These are phyloP conservation scores for Millerago galiae DNA, from an alignment of 805 yeast genomes.

Conservation along the genomic window DNA sequence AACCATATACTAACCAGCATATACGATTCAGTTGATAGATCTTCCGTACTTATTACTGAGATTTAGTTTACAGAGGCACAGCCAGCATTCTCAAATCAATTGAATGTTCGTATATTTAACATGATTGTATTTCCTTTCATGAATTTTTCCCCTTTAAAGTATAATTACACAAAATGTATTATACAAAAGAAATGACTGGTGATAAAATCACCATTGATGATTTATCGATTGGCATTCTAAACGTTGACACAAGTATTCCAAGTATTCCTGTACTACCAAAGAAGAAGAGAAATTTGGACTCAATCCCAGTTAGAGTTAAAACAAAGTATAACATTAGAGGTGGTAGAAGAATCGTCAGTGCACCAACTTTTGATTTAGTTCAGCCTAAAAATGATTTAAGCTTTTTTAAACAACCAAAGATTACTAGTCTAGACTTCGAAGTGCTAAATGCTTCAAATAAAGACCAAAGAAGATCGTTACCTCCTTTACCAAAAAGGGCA, in stretches of 20 bases:
- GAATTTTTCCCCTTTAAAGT: no score
- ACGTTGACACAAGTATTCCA: conserved; percentile 5
- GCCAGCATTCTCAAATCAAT: background rate
- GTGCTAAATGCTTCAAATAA: background rate
- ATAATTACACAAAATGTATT: conserved; percentile 3
- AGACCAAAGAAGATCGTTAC: conserved; percentile 1
- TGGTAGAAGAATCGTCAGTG: conserved; percentile 9
- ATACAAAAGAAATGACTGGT: conserved; percentile 5
- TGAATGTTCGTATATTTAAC: no score
- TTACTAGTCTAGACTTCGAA: conserved; percentile 1
- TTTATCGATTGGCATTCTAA: conserved; percentile 1
- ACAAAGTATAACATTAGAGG: conserved; percentile 5
- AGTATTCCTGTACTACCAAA: background rate
- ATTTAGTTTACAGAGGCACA: background rate
- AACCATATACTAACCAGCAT: background rate
- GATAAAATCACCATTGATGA: conserved; percentile 7
- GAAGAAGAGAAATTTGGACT: conserved; percentile 1
- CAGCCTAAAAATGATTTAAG: background rate
- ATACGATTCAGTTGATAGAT: background rate
- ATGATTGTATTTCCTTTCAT: no score
- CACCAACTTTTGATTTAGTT: conserved; percentile 10
- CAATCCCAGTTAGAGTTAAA: conserved; percentile 8
- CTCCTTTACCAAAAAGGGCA: background rate
- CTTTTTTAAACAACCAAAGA: conserved; percentile 5
- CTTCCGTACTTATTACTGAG: background rate